Evolutionary conservation across 257 asterid genomes (phyloP).

Genomic region (Mitragyna speciosa): DNA sequence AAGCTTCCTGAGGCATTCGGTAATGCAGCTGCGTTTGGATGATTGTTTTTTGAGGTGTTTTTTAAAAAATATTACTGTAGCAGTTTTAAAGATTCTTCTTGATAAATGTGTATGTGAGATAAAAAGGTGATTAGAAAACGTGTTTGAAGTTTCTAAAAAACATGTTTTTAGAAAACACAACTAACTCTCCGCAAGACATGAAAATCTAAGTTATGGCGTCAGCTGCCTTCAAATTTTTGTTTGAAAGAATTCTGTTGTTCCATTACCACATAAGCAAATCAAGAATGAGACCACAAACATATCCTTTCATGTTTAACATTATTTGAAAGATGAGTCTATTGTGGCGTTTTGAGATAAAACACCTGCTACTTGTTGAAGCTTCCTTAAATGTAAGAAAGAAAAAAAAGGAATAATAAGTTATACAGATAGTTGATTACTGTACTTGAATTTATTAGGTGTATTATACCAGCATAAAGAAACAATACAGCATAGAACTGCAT

Average conservation of each 20-base stretch:
- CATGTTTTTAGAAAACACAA: too few relatives aligned
- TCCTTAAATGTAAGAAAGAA: conserved; percentile 30
- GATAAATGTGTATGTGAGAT: too few relatives aligned
- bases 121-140: too few relatives aligned
- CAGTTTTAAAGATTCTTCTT: too few relatives aligned
- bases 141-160: too few relatives aligned
- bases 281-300: conserved; percentile 27
- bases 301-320: conserved; percentile 42
- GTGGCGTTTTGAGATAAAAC: conserved; percentile 25
- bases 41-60: too few relatives aligned
- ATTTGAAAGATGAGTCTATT: conserved; percentile 22
- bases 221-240: neutral
- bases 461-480: neutral
- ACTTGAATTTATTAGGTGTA: neutral
- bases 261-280: neutral
- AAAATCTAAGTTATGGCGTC: neutral
- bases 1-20: too few relatives aligned
- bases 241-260: neutral
- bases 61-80: too few relatives aligned
- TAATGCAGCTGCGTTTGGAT: too few relatives aligned
- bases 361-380: conserved; percentile 32
- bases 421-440: neutral
- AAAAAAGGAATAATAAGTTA: neutral
- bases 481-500: neutral
- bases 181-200: neutral